Evolutionary conservation across 1,139 yeast genomes (phyloP), one percentile per base, ranked within the genome.

Genomic region (Eremothecium sinecaudum): DNA sequence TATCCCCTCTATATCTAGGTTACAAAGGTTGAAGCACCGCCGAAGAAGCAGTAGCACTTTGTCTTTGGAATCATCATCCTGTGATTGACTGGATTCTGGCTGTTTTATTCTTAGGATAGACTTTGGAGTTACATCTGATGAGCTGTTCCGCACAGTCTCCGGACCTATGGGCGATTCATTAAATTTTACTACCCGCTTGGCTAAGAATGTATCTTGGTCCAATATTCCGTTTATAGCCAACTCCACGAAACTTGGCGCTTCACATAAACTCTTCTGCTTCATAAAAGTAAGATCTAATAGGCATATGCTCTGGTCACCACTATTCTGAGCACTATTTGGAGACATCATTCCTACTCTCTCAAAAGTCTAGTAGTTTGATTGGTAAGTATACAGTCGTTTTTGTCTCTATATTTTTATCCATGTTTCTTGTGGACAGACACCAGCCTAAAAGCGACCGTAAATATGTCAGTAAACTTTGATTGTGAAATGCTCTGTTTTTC

Each of bases 231-330:
- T 27, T 16, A 27, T 17, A 3, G 30, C 30, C n/a, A 27, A n/a
- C 14, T 27, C 30, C 30, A 27, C 30, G 30, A 27, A 27, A 17
- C 30, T 27, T 4, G 30, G 30, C 11, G 14, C 30, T n/a, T 27
- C 30, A 4, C 21, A 11, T n/a, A 27, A 10, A 16, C 30, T 11
- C 14, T 27, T 27, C 21, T 27, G 19, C 30, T 27, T 27, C 30
- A 27, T 27, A 27, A 27, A 27, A n/a, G 30, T 27, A 16, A 27
- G 30, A 27, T 27, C 30, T n/a, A 27, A n/a, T n/a, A 27, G 21
- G 14, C 30, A 27, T 14, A 17, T n/a, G 21, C 30, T 17, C 13
- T 12, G 28, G 17, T 27, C 30, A 5, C 14, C 30, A 14, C 5
- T 17, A 16, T n/a, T 21, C n/a, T 27, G 30, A 7, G 14, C 30